Evolutionary conservation across 2,329 filamentous ascomycete genomes (phyloP).

Genomic region (Talaromyces funiculosus): DNA sequence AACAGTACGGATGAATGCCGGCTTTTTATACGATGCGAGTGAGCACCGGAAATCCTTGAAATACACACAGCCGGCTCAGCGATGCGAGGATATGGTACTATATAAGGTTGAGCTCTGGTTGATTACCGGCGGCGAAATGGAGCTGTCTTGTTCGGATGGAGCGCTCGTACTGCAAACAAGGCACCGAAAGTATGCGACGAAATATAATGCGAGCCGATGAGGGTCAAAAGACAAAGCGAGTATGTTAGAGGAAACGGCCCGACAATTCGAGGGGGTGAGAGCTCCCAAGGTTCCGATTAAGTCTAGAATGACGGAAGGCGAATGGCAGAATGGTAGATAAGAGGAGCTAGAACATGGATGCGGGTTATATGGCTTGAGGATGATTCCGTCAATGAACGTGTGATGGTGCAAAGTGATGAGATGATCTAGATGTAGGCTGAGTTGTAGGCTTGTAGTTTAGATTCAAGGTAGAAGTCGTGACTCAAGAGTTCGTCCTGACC

Average conservation of each 20-base stretch:
- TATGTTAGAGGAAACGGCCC: neutral
- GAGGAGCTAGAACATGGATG: slow-evolving; percentile 8
- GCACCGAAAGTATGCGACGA: neutral
- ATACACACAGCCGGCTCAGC: neutral
- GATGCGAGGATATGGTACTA: neutral
- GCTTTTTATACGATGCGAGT: neutral
- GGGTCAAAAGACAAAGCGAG: neutral
- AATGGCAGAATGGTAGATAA: slow-evolving; percentile 10
- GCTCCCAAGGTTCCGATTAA: slow-evolving; percentile 12
- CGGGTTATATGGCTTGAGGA: neutral
- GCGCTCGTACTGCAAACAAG: neutral
- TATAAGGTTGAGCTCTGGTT: slow-evolving; percentile 2
- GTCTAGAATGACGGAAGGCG: slow-evolving; percentile 8
- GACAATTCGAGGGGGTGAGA: neutral
- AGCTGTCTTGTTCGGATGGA: neutral
- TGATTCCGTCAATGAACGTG: neutral
- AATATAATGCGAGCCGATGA: neutral
- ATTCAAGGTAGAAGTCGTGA: neutral
- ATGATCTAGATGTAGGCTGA: neutral
- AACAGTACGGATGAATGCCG: neutral
- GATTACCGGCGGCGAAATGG: neutral
- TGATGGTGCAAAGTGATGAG: neutral
- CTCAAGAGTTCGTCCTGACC: neutral
- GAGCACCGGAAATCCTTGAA: neutral
- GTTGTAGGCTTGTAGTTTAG: neutral